Evolutionary conservation across 108 stramenopile species (phyloP), one percentile per base, ranked within the genome.

Genomic region (Conticribra guillardii): DNA sequence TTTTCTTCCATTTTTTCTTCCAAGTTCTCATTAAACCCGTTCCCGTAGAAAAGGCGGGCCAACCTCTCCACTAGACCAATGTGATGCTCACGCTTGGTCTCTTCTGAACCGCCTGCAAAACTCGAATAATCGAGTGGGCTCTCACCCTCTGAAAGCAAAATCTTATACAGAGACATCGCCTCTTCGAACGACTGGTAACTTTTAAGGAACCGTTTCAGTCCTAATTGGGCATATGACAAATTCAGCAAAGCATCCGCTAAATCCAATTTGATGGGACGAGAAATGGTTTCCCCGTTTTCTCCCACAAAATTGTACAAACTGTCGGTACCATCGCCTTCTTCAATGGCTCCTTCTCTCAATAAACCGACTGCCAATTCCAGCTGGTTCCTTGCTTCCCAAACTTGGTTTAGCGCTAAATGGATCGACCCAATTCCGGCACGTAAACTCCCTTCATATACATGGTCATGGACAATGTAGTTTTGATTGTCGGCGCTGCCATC

Each of bases 241-340:
- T 54, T 56, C 24, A 54, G 44, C 17, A 68, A 28, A 8, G 46
- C 67, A 32, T 68, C 54, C 30, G 67, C 67, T 23, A 68, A 28
- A 68, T 68, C 53, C 46, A 68, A 30, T 54, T 68, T 33, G 34
- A 68, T 27, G 9, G 33, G 59, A 7, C 21, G 37, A 19, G 67
- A 68, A 37, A 45, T 21, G 8, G 34, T 22, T 30, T 23, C 7
- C 44, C 16, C 54, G 3, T 47, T 48, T 17, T 52, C 54, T 19
- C 54, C 55, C 0, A 45, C 23, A 48, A 54, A 51, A 56, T 29
- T n/a, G 19, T 27, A 19, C n/a, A 23, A 21, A 22, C 22, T 24
- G 2, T 41, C 50, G 1, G 37, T 28, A 8, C 54, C 54, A 0
- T 8, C n/a, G n/a, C 24, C 41, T 19, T 44, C 46, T 3, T 44